These are phyloP conservation scores for Zymoseptoria brevis DNA, from an alignment of 2,329 filamentous ascomycete species.

Conservation along the genomic window DNA sequence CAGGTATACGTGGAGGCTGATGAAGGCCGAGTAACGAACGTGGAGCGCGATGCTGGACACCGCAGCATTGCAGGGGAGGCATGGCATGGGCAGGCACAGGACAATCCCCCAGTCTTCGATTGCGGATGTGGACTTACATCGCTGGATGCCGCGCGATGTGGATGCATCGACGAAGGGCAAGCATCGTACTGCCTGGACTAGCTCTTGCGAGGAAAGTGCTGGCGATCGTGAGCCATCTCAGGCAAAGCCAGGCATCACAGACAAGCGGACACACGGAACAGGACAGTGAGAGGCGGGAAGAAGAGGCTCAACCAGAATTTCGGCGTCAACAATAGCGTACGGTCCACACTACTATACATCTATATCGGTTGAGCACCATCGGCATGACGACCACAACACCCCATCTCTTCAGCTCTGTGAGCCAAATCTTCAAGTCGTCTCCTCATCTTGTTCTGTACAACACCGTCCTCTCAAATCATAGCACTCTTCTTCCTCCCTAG, in stretches of 20 bases:
- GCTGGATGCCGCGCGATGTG: too few species aligned
- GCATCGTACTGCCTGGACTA: neutral
- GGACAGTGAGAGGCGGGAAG: neutral
- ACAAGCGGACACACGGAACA: too few species aligned
- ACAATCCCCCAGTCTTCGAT: too few species aligned
- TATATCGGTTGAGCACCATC: neutral
- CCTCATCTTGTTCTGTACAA: neutral
- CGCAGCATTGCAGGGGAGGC: neutral
- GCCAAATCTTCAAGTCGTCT: neutral
- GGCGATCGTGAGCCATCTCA: neutral
- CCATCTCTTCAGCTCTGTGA: neutral
- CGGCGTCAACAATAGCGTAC: neutral
- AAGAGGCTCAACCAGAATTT: neutral
- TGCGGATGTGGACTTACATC: too few species aligned
- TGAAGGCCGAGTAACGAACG: neutral
- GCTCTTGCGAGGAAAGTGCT: neutral
- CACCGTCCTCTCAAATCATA: conserved; percentile 1
- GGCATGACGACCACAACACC: neutral
- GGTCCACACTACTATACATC: neutral
- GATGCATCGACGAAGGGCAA: neutral
- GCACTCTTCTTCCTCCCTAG: conserved; percentile 63
- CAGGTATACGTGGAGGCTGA: neutral
- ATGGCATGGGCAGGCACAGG: neutral
- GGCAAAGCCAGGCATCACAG: too few species aligned
- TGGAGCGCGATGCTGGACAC: neutral